Conservation (phyloP, 441 rosid species). For the Syzygium syzygioides region DNA sequence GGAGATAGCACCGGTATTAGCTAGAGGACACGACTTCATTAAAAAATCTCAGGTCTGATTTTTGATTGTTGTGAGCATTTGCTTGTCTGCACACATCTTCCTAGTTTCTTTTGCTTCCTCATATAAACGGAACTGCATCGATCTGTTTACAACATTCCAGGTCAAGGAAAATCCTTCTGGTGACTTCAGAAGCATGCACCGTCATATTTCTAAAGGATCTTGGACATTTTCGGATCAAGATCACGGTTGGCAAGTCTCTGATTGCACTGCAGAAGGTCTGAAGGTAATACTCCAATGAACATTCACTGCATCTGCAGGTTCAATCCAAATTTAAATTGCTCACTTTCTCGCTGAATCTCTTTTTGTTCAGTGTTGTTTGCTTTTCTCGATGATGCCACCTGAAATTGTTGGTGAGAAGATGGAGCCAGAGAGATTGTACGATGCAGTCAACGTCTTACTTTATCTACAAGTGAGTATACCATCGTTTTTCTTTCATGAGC, state of each 20-base stretch:
- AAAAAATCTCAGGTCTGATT: constrained; percentile 7
- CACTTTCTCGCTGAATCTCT: neutral
- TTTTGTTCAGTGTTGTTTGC: constrained; percentile 50
- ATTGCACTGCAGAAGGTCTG: constrained; percentile 9
- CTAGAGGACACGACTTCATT: constrained; percentile 16
- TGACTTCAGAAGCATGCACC: constrained; percentile 11
- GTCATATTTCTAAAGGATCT: constrained; percentile 15
- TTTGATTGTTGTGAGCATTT: neutral
- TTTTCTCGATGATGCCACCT: constrained; percentile 56
- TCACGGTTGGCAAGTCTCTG: constrained; percentile 55
- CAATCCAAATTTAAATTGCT: neutral
- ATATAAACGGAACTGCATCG: neutral
- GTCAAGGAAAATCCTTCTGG: constrained; percentile 44
- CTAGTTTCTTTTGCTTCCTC: neutral
- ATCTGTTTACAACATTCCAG: neutral
- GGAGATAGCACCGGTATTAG: constrained; percentile 6
- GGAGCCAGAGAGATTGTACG: constrained; percentile 37
- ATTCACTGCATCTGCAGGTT: neutral
- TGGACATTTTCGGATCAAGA: constrained; percentile 38
- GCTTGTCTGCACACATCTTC: neutral
- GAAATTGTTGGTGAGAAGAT: constrained; percentile 60
- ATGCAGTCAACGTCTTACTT: constrained; percentile 55
- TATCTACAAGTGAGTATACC: constrained; percentile 40
- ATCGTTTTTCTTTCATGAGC: neutral
- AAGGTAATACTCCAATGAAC: neutral